Evolutionary conservation across 176 grass and related monocot species (phyloP).

Genomic region (Rhynchospora tenuis): DNA sequence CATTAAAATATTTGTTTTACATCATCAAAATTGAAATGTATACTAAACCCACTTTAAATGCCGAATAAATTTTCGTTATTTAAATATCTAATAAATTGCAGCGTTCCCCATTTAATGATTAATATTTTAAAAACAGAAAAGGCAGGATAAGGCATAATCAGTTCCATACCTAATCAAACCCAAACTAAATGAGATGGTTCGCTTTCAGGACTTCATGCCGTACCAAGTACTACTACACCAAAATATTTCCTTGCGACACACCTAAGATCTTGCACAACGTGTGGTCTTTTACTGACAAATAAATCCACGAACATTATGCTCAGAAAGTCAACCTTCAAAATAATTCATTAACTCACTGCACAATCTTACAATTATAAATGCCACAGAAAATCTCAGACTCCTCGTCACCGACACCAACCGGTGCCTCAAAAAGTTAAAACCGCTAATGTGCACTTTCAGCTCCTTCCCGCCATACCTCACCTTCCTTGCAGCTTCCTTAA

Average conservation of each 20-base stretch:
- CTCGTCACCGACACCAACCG: neutral
- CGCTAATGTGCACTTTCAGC: neutral
- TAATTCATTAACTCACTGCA: neutral
- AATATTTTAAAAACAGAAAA: too few species aligned
- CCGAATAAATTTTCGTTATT: too few species aligned
- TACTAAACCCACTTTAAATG: too few species aligned
- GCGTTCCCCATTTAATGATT: too few species aligned
- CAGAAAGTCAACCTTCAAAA: too few species aligned
- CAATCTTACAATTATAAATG: neutral
- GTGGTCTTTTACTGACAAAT: neutral
- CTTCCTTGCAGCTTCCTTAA: constrained; percentile 15
- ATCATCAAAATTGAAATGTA: too few species aligned
- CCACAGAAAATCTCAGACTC: neutral
- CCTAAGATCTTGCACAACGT: neutral
- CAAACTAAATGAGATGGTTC: neutral
- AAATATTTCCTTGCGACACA: neutral
- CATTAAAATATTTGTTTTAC: too few species aligned
- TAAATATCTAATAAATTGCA: too few species aligned
- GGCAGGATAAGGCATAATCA: too few species aligned
- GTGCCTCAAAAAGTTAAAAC: constrained; percentile 11
- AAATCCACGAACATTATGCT: neutral
- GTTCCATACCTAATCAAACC: too few species aligned
- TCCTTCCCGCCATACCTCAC: constrained; percentile 1
- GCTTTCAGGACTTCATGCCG: neutral
- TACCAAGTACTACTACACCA: neutral